Conservation (phyloP, 1,284 basidiomycete genomes). For the Puccinia novopanici region DNA sequence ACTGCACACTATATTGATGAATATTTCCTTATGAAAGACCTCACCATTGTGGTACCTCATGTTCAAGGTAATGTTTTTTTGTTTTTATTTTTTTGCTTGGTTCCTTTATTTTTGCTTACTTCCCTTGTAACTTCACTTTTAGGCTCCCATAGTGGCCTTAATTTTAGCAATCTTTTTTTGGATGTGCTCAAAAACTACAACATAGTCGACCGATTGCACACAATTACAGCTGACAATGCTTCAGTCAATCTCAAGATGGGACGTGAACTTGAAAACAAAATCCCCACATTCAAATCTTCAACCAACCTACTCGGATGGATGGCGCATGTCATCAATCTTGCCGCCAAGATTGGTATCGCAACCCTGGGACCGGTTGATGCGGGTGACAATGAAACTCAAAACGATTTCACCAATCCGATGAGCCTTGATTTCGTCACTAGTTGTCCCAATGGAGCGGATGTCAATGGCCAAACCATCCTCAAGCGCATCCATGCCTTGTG, state of each 20-base stretch:
- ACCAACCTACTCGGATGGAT: background rate
- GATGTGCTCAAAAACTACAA: background rate
- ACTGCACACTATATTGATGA: too few relatives aligned
- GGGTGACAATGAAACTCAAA: too few relatives aligned
- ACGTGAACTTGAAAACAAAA: background rate
- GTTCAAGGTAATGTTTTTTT: too few relatives aligned
- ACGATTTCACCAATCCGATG: too few relatives aligned
- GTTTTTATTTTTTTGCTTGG: background rate
- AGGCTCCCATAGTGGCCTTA: background rate
- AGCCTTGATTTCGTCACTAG: background rate
- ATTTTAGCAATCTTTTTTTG: background rate
- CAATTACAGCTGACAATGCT: conserved; percentile 22
- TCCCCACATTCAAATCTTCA: background rate
- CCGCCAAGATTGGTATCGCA: background rate
- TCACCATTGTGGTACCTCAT: too few relatives aligned
- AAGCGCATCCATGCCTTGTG: too few relatives aligned
- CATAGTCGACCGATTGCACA: background rate
- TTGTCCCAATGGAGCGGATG: background rate
- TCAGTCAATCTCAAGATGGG: background rate
- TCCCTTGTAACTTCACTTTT: background rate
- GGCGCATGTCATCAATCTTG: conserved; percentile 15
- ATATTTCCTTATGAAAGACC: too few relatives aligned
- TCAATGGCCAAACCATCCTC: background rate
- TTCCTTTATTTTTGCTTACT: background rate
- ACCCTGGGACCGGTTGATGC: background rate